Conservation (phyloP, 2,329 filamentous ascomycete species). For the Tolypocladium guangdongense region DNA sequence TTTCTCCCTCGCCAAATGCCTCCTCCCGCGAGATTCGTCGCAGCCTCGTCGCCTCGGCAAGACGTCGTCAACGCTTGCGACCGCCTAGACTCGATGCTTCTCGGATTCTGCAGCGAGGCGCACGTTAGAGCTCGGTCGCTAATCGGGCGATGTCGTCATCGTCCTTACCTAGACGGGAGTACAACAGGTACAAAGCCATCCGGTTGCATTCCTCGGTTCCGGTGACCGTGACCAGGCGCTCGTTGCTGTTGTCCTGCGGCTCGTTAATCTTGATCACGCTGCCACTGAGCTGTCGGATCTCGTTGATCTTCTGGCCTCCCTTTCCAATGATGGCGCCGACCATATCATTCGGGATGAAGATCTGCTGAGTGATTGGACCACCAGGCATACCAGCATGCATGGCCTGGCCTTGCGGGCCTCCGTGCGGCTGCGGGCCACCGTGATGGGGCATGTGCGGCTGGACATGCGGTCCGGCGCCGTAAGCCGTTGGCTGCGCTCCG, state of each 20-base stretch:
- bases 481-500: slow-evolving; percentile 61
- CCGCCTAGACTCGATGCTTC: slow-evolving; percentile 29
- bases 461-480: slow-evolving; percentile 66
- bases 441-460: slow-evolving; percentile 61
- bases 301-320: slow-evolving; percentile 97
- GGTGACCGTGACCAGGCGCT: slow-evolving; percentile 92
- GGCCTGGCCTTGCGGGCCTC: slow-evolving; percentile 62
- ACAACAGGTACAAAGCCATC: slow-evolving; percentile 99
- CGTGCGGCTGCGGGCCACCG: slow-evolving; percentile 41
- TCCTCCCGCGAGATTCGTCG: not conserved
- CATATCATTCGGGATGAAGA: slow-evolving; percentile 99
- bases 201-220: slow-evolving; percentile 98
- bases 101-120: slow-evolving; percentile 25
- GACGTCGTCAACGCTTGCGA: not conserved
- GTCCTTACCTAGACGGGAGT: slow-evolving; percentile 79
- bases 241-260: slow-evolving; percentile 97
- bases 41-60: not conserved
- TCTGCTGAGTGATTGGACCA: slow-evolving; percentile 83
- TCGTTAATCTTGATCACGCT: slow-evolving; percentile 99
- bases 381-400: slow-evolving; percentile 53
- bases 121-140: slow-evolving; percentile 6
- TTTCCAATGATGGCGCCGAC: slow-evolving; percentile 98
- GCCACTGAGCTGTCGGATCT: slow-evolving; percentile 91
- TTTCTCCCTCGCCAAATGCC: not conserved
- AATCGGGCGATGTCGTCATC: slow-evolving; percentile 14